Conservation (phyloP, 306 rosid genomes). For the Vachellia pachyceras region DNA sequence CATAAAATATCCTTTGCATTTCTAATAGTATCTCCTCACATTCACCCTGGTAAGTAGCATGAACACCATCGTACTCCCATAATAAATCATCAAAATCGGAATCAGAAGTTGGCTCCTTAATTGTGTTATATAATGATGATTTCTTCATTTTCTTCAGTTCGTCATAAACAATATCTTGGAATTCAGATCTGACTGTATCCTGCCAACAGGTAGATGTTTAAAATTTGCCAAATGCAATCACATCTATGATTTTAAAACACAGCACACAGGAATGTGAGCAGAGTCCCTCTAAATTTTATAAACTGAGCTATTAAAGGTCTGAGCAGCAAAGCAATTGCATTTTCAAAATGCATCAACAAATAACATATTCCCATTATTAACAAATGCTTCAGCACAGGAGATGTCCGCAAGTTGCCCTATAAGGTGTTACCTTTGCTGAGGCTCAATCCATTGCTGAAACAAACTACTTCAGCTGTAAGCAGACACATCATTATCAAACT, state of each 20-base stretch:
- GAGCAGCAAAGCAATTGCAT: not conserved
- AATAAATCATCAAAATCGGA: slow-evolving; percentile 49
- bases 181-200: slow-evolving; percentile 57
- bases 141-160: slow-evolving; percentile 70
- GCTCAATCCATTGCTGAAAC: not conserved
- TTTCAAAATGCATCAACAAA: not conserved
- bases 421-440: not conserved
- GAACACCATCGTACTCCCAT: slow-evolving; percentile 75
- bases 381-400: not conserved
- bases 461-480: not conserved
- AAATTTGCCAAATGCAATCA: not conserved
- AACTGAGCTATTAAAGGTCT: not conserved
- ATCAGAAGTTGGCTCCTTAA: slow-evolving; percentile 27
- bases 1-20: slow-evolving; percentile 84
- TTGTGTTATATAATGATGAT: slow-evolving; percentile 35
- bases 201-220: slow-evolving; percentile 38
- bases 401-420: not conserved
- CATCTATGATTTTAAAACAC: not conserved
- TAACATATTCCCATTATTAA: not conserved
- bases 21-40: slow-evolving; percentile 74
- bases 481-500: not conserved
- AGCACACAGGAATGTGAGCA: not conserved
- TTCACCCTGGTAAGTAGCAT: slow-evolving; percentile 58
- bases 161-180: slow-evolving; percentile 66
- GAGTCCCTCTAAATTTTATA: not conserved